Evolutionary conservation across 1,284 basidiomycete species (phyloP).

Genomic region (Exsudoporus floridanus): DNA sequence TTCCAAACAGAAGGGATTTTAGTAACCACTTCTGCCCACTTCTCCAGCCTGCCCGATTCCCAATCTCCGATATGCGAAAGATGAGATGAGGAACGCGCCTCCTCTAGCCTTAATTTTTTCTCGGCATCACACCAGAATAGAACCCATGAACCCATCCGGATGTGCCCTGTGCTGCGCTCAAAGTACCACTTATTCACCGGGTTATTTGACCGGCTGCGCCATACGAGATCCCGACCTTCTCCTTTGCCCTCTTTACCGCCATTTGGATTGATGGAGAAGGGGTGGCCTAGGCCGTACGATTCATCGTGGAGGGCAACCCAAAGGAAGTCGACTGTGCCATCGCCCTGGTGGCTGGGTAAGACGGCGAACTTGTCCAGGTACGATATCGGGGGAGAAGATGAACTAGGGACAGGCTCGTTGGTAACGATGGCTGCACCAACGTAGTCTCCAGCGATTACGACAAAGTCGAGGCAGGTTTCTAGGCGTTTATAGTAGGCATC

Average conservation of each 20-base stretch:
- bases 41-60: slow-evolving; percentile 73
- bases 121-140: slow-evolving; percentile 99
- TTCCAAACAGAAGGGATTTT: slow-evolving; percentile 85
- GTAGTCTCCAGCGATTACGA: slow-evolving; percentile 95
- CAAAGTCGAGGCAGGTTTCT: slow-evolving; percentile 80
- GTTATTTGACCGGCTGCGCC: slow-evolving; percentile 91
- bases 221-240: slow-evolving; percentile 91
- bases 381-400: slow-evolving; percentile 57
- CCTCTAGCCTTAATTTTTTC: slow-evolving; percentile 68
- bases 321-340: slow-evolving; percentile 98
- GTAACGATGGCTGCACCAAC: slow-evolving; percentile 95
- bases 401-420: slow-evolving; percentile 57
- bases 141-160: slow-evolving; percentile 82
- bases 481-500: slow-evolving; percentile 80
- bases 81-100: slow-evolving; percentile 57
- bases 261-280: slow-evolving; percentile 93
- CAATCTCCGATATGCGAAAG: slow-evolving; percentile 78
- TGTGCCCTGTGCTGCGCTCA: slow-evolving; percentile 90
- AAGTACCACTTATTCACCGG: slow-evolving; percentile 99
- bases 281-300: slow-evolving; percentile 92
- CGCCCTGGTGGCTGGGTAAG: slow-evolving; percentile 90
- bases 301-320: slow-evolving; percentile 99
- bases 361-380: slow-evolving; percentile 99
- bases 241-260: slow-evolving; percentile 90
- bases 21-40: slow-evolving; percentile 74